Evolutionary conservation across 345 rosid species (phyloP).

Genomic region (Durio zibethinus): DNA sequence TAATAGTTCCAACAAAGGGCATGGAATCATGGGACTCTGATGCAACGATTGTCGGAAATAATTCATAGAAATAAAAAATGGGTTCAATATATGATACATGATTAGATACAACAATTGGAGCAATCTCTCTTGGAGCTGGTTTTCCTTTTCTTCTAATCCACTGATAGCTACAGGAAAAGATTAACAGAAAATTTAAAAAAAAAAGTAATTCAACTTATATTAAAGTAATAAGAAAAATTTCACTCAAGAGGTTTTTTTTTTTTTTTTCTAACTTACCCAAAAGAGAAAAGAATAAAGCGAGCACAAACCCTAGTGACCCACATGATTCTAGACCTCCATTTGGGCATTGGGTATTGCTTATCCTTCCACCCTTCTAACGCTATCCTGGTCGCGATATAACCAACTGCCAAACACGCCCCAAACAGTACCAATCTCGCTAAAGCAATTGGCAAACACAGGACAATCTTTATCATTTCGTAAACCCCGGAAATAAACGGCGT

Average conservation of each 20-base stretch:
- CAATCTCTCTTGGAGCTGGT: constrained; percentile 80
- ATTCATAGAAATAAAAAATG: constrained; percentile 85
- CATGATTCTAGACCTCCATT: constrained; percentile 82
- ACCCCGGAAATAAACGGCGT: constrained; percentile 53
- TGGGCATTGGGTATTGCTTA: constrained; percentile 79
- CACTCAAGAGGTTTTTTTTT: not conserved
- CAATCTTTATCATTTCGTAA: constrained; percentile 71
- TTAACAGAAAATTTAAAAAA: not conserved
- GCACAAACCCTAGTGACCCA: constrained; percentile 79
- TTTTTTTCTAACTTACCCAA: constrained; percentile 52
- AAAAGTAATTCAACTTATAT: not conserved
- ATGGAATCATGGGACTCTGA: constrained; percentile 88
- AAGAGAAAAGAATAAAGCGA: constrained; percentile 80
- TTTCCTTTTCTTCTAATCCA: constrained; percentile 93
- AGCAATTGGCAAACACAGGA: constrained; percentile 70
- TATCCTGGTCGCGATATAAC: constrained; percentile 67
- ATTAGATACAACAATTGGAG: constrained; percentile 89
- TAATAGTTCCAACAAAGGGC: constrained; percentile 93
- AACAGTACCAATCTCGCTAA: constrained; percentile 58
- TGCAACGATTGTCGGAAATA: constrained; percentile 92
- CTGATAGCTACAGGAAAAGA: constrained; percentile 59
- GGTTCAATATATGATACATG: constrained; percentile 93
- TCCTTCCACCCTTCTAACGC: constrained; percentile 88
- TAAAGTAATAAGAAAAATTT: not conserved
- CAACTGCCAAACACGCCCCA: constrained; percentile 54